Base-by-base conservation (phyloP, 345 rosid species). In the Nasturtium officinale region DNA sequence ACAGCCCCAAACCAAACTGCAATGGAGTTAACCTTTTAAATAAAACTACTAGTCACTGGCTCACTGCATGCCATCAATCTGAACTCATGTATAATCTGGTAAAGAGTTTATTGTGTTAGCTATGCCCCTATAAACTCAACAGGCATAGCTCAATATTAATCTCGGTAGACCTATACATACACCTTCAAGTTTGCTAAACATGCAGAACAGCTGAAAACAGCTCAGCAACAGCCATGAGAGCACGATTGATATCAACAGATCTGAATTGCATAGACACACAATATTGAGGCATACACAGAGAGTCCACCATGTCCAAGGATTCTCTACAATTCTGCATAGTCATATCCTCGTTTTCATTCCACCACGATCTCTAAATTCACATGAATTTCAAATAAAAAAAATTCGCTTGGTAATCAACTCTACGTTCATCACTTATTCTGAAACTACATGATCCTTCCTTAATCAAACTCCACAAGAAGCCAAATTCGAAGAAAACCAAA, bases 381-480 rank as follows among this genome's bases (percentile, higher is more conserved):
- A 26, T 0, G 25, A 7, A 26, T 2, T n/a, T 37, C 38, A 4
- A 28, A 5, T 52, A 13, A 38, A 38, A 11, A 16, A 21, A 42
- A 51, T 9, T 62, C 1, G 40, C 10, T 25, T 38, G 2, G 28
- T 37, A 35, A 48, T 26, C 20, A 71, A n/a, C 23, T 72, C 69
- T 18, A 37, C 1, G 63, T 29, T 61, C 33, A 9, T 72, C 56
- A 30, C 5, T 56, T 63, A 53, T 9, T 21, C 69, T 50, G 45
- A 42, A 62, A 63, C 54, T 54, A 54, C 13, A 42, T 4, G 61
- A 40, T 61, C 33, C 33, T 40, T 71, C 30, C 76, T 10, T 52
- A 15, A 61, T 37, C 40, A 61, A 48, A 25, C 9, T 25, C 51
- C 61, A n/a, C 21, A 50, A 38, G 30, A 6, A 25, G 5, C 40